Base-by-base conservation (phyloP, 805 yeast species). In the Candida xiaguanensis region DNA sequence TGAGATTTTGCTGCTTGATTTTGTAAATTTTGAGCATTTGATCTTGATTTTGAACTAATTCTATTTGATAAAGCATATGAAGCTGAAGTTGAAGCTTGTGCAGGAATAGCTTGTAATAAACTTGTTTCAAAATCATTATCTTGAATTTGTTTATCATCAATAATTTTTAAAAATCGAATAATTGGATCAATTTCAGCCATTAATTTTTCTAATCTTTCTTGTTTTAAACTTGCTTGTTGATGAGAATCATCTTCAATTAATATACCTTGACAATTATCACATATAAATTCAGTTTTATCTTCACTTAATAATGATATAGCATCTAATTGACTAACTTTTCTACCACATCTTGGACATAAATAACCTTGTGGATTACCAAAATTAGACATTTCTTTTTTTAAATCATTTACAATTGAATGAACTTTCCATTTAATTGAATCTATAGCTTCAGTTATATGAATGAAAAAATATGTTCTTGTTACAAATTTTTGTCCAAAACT, bases 381-480 rank as follows among this genome's bases (percentile, higher is more conserved):
- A 47, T 80, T 85, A 37, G 87, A 81, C 64, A 91, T 75, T 52
- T 89, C 95, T 46, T 84, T 86, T 55, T 87, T 87, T 40, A 90
- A 71, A 39, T 72, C 59, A 49, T 82, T 82, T 11, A 87, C 97
- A 19, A 93, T 74, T 34, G 85, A 78, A 58, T 91, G 96, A 43
- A 91, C 85, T 55, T 90, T 89, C 98, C 98, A 93, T 62, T 93
- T 93, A 56, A 93, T 80, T 3, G 96, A 80, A 63, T 93, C 99
- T 29, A 93, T 86, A 0, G 98, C 95, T 59, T 89, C 95, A 2
- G 96, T 87, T 56, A 77, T 79, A 55, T 88, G 96, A 39, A 91
- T 82, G 59, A 77, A 93, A 63, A 83, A 93, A 52, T 88, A 88
- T 2, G 91, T 84, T 51, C 90, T 75, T 18, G 82, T 75, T 34